These are phyloP conservation scores for Exsudoporus floridanus DNA, from an alignment of 1,284 basidiomycete species.

Conservation along the genomic window DNA sequence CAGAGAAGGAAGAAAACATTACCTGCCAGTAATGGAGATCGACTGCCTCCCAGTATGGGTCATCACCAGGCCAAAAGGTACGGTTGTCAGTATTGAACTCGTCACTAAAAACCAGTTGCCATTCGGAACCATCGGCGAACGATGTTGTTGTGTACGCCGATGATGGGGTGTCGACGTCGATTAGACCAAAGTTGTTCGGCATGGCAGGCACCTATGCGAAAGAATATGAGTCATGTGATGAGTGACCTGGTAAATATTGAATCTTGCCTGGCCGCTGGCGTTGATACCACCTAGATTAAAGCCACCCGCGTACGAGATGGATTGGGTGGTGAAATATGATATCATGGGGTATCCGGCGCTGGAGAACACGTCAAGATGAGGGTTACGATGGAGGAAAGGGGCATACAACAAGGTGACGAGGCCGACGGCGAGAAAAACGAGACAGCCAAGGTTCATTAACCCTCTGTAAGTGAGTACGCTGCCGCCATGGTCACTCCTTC, in stretches of 20 bases:
- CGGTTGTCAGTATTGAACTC: slow-evolving; percentile 85
- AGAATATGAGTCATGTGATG: neutral
- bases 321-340: slow-evolving; percentile 57
- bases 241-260: neutral
- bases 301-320: slow-evolving; percentile 56
- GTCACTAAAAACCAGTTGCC: slow-evolving; percentile 81
- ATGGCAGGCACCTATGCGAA: slow-evolving; percentile 37
- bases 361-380: slow-evolving; percentile 5
- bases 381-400: neutral
- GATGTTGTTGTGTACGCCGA: slow-evolving; percentile 46
- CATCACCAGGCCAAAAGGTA: slow-evolving; percentile 71
- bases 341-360: slow-evolving; percentile 84
- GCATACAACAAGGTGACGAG: slow-evolving; percentile 74
- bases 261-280: slow-evolving; percentile 67
- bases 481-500: slow-evolving; percentile 58
- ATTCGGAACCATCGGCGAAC: slow-evolving; percentile 44
- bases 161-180: slow-evolving; percentile 60
- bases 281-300: slow-evolving; percentile 84
- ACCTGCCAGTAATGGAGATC: slow-evolving; percentile 42
- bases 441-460: slow-evolving; percentile 74
- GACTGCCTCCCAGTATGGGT: slow-evolving; percentile 65
- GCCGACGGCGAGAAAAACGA: slow-evolving; percentile 59
- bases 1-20: neutral
- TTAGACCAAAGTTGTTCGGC: slow-evolving; percentile 49
- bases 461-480: slow-evolving; percentile 72